Percentiles rank a stretch among this genome's conserved stretches.
phyloP scores from a whole-genome alignment of 495 filamentous ascomycete species.

The Aspergillus sparsus region DNA sequence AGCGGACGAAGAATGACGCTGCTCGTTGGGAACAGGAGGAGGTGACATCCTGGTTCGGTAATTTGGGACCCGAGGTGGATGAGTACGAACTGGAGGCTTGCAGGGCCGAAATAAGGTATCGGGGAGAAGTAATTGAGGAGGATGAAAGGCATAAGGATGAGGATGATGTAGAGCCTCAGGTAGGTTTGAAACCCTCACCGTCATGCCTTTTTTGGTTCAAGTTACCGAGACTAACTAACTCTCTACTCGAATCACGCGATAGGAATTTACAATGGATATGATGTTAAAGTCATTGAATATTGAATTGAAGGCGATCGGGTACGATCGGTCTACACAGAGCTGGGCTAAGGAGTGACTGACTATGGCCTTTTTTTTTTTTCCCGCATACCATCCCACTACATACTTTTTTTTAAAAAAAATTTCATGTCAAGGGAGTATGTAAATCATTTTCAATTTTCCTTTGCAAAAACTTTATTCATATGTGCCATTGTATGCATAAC shows the following conservation, averaged over 20 bases:
- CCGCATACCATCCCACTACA: neutral
- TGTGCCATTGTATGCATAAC: too few relatives aligned
- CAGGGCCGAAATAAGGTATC: conserved; percentile 30
- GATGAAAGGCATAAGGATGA: conserved; percentile 28
- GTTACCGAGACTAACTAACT: neutral
- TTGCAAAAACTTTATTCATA: neutral
- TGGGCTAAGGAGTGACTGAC: conserved; percentile 47
- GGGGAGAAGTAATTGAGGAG: conserved; percentile 27
- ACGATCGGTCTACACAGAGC: conserved; percentile 52
- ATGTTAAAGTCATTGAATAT: conserved; percentile 71
- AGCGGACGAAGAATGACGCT: conserved; percentile 43
- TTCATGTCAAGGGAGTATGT: neutral
- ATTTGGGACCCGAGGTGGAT: conserved; percentile 25
- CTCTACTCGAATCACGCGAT: neutral
- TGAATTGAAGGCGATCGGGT: conserved; percentile 63
- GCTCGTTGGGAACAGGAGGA: conserved; percentile 37
- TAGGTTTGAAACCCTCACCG: conserved; percentile 30
- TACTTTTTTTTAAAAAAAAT: neutral
- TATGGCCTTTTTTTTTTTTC: neutral
- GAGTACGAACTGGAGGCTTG: conserved; percentile 30
- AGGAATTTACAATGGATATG: conserved; percentile 70
- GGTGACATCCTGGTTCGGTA: conserved; percentile 24
- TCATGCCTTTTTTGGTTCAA: conserved; percentile 6
- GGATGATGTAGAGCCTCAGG: conserved; percentile 34
- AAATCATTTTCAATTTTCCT: neutral